Evolutionary conservation across 1,284 basidiomycete genomes (phyloP).

Genomic region (Coriolopsis trogii): DNA sequence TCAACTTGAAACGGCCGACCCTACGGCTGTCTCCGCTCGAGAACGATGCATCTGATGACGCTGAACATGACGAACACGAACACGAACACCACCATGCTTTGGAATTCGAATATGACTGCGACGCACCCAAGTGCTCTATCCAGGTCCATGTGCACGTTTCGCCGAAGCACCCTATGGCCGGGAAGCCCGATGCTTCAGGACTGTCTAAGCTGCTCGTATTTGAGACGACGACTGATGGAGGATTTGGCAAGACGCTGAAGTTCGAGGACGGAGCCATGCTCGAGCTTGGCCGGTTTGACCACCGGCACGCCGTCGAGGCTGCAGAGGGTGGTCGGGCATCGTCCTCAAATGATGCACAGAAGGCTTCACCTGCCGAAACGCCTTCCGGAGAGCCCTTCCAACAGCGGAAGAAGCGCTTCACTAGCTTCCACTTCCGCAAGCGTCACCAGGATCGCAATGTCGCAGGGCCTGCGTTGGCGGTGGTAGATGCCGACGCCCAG

Average conservation of each 20-base stretch:
- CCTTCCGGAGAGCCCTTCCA: constrained; percentile 25
- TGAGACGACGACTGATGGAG: constrained; percentile 75
- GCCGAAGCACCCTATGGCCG: constrained; percentile 55
- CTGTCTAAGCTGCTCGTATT: constrained; percentile 66
- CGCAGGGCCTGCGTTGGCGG: constrained; percentile 73
- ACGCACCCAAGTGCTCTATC: constrained; percentile 80
- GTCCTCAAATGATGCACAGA: constrained; percentile 24
- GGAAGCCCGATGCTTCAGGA: constrained; percentile 41
- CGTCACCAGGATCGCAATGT: constrained; percentile 51
- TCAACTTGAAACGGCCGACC: constrained; percentile 88
- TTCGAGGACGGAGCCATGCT: constrained; percentile 76
- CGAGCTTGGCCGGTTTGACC: constrained; percentile 70
- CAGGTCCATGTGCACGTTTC: constrained; percentile 73
- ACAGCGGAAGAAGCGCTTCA: constrained; percentile 55
- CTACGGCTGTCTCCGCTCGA: constrained; percentile 70
- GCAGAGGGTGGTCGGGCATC: constrained; percentile 4
- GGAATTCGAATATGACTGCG: constrained; percentile 89
- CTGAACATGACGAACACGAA: constrained; percentile 46
- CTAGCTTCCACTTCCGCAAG: constrained; percentile 63
- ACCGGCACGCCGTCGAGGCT: constrained; percentile 25
- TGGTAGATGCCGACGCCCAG: constrained; percentile 63
- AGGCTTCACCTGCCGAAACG: constrained; percentile 23
- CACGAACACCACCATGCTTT: constrained; percentile 68
- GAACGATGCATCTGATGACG: constrained; percentile 46
- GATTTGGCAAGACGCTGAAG: constrained; percentile 74